Conservation (phyloP, 805 yeast genomes). For the Suhomyces sp. region DNA sequence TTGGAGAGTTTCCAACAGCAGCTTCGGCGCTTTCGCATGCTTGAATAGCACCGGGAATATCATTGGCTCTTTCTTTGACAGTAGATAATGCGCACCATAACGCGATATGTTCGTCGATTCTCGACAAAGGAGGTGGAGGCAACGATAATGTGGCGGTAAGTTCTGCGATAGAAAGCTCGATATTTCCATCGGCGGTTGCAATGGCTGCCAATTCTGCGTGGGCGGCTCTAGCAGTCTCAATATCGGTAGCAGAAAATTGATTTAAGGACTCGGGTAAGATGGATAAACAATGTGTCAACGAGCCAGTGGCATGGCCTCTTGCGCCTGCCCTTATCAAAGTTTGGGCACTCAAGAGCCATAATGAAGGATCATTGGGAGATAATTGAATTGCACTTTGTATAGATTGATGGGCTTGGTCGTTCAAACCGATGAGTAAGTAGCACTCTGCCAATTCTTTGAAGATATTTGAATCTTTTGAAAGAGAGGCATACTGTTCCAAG, state of each 20-base stretch:
- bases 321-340: conserved; percentile 43
- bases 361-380: conserved; percentile 40
- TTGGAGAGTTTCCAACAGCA: conserved; percentile 43
- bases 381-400: conserved; percentile 42
- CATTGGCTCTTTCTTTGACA: conserved; percentile 50
- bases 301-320: conserved; percentile 45
- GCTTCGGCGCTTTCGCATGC: conserved; percentile 48
- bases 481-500: conserved; percentile 33
- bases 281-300: conserved; percentile 44
- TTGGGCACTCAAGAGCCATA: conserved; percentile 51
- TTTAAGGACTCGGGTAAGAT: conserved; percentile 34
- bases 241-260: conserved; percentile 28
- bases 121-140: conserved; percentile 46
- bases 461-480: conserved; percentile 37
- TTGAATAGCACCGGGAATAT: conserved; percentile 46
- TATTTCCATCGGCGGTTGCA: conserved; percentile 49
- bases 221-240: conserved; percentile 49
- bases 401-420: conserved; percentile 51
- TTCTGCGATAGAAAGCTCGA: conserved; percentile 49
- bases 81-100: conserved; percentile 54
- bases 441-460: conserved; percentile 54
- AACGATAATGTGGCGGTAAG: conserved; percentile 48
- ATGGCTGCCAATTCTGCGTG: conserved; percentile 57
- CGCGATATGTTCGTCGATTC: conserved; percentile 46
- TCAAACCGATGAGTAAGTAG: conserved; percentile 44